Conservation (phyloP, 441 rosid species). For the Adansonia grandidieri region DNA sequence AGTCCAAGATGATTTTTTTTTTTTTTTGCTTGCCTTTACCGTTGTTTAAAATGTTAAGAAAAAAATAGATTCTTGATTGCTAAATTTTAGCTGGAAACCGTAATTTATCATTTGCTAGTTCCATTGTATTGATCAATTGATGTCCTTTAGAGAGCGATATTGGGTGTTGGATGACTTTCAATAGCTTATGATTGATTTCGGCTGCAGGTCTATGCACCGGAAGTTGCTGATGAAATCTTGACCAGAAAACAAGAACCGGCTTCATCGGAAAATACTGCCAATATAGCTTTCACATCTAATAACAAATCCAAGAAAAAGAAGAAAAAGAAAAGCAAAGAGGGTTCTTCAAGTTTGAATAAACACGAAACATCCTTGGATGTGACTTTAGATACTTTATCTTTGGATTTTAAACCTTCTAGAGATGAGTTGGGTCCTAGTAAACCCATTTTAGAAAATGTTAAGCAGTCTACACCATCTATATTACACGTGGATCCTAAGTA, state of each 20-base stretch:
- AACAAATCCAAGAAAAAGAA: constrained; percentile 78
- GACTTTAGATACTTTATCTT: constrained; percentile 48
- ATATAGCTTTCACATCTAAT: constrained; percentile 39
- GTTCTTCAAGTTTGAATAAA: constrained; percentile 39
- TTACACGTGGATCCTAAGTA: constrained; percentile 73
- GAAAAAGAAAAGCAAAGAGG: constrained; percentile 73
- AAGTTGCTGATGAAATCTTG: constrained; percentile 39
- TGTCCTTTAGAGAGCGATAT: not conserved
- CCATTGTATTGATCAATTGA: not conserved
- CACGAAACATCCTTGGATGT: constrained; percentile 46
- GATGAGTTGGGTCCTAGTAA: constrained; percentile 33
- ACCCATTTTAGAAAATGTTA: constrained; percentile 36
- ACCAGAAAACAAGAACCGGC: constrained; percentile 29
- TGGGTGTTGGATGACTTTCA: constrained; percentile 17
- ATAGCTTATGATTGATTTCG: constrained; percentile 30
- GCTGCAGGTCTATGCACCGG: constrained; percentile 46
- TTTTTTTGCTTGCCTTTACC: not conserved
- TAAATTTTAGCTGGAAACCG: not conserved
- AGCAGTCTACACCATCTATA: constrained; percentile 38
- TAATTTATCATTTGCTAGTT: not conserved
- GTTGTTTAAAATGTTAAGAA: constrained; percentile 6
- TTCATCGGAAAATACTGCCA: constrained; percentile 27
- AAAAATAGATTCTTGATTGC: not conserved
- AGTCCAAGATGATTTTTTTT: not conserved
- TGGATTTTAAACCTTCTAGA: constrained; percentile 42